Percentiles rank a stretch among this genome's conserved stretches.
These are phyloP conservation scores for Crithidia brevicula DNA, from an alignment of 208 protist genomes.

Conservation along the genomic window DNA sequence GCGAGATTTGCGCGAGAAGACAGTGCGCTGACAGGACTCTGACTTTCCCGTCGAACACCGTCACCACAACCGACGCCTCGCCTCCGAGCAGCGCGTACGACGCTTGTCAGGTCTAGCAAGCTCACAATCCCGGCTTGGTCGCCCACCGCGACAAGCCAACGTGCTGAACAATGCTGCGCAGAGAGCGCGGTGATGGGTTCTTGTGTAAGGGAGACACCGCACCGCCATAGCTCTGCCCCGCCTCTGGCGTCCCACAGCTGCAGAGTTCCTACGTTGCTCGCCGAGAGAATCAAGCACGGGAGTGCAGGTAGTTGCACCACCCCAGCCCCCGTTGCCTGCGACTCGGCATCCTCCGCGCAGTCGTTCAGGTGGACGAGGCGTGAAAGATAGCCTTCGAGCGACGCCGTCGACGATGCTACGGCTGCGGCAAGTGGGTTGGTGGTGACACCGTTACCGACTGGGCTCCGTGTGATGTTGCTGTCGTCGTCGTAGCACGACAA, in stretches of 20 bases:
- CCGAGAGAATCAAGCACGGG: slow-evolving; percentile 48
- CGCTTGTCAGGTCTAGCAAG: slow-evolving; percentile 57
- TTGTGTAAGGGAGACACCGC: slow-evolving; percentile 49
- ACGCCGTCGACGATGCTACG: slow-evolving; percentile 5
- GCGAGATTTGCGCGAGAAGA: too few species aligned
- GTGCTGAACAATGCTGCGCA: slow-evolving; percentile 2
- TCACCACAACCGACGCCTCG: background rate
- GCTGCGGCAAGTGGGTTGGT: background rate
- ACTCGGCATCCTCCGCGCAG: background rate
- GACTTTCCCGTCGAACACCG: too few species aligned
- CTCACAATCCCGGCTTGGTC: slow-evolving; percentile 53
- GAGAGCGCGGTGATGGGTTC: slow-evolving; percentile 65
- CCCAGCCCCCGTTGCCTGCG: background rate
- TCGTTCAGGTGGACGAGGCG: slow-evolving; percentile 15
- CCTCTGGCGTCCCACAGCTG: slow-evolving; percentile 83
- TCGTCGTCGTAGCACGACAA: background rate
- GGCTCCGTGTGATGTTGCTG: too few species aligned
- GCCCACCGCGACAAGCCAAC: slow-evolving; percentile 50
- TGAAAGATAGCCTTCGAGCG: slow-evolving; percentile 32
- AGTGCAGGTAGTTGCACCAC: background rate
- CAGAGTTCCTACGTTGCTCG: slow-evolving; percentile 75
- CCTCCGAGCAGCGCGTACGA: slow-evolving; percentile 23
- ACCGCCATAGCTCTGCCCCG: slow-evolving; percentile 67
- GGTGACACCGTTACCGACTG: background rate
- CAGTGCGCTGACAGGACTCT: too few species aligned